Evolutionary conservation across 2,329 filamentous ascomycete species (phyloP), one percentile per base, ranked within the genome.

Genomic region (Phaeosphaeriaceae sp.): DNA sequence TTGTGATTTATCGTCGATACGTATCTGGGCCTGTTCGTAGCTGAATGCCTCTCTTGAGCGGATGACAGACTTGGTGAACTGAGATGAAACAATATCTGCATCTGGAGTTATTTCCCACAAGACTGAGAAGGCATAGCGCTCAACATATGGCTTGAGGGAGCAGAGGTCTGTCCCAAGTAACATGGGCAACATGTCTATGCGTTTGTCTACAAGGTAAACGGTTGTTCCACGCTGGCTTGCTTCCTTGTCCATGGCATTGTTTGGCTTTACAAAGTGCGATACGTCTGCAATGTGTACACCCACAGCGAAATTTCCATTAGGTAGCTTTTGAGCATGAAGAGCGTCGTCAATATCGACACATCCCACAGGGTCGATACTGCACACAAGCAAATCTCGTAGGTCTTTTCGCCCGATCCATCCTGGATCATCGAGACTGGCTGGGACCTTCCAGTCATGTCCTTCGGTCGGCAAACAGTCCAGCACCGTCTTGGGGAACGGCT

Each of bases 301-400:
- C 8, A 99, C 92, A 73, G 97, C 91, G 58, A 87, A 92, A 72
- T 97, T 97, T 35, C 95, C 94, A 65, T 97, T 97, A 0, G 91
- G 87, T 17, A 99, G 77, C 42, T 83, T 81, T 52, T 87, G 83
- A 6, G 94, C 92, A 73, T 99, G 95, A 6, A 99, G 83, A 15
- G 94, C 94, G 74, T 99, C 95, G 66, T 99, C 94, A 50, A 99
- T 99, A 78, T 99, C 94, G 67, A 97, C 93, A 74, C 94, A 99
- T 2, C 92, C 92, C 23, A 91, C 85, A 40, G 94, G 94, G 70
- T 99, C 94, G 66, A 99, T 99, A 76, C 93, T 97, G 82, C 94
- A 99, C 56, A 99, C 90, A 35, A 96, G 81, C 11, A 97, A 83
- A 60, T 87, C 86, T 60, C 94, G 84, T 33, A 97, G 81, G 77